phyloP scores from a whole-genome alignment of 2,329 filamentous ascomycete genomes.

The Chrysoporthe puriensis region DNA sequence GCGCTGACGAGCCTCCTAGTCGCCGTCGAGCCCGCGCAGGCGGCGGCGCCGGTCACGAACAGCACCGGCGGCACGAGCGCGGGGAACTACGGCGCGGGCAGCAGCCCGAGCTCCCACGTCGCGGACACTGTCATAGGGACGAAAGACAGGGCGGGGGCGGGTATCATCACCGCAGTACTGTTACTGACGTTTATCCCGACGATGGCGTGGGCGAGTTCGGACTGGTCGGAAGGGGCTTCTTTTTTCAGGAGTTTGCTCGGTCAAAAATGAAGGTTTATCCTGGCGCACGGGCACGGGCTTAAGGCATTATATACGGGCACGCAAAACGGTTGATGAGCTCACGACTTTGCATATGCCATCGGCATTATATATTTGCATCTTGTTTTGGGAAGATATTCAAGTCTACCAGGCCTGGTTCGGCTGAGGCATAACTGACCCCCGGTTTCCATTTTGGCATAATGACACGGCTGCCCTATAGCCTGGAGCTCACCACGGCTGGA shows the following conservation, averaged over 20 bases:
- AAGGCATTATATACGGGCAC: not conserved
- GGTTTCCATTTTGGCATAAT: too few species aligned
- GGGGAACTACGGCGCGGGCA: slow-evolving; percentile 39
- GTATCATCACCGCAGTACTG: slow-evolving; percentile 45
- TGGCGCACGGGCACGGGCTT: not conserved
- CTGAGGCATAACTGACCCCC: not conserved
- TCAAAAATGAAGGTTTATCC: not conserved
- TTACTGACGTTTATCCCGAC: slow-evolving; percentile 40
- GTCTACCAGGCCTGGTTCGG: not conserved
- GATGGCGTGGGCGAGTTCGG: slow-evolving; percentile 42
- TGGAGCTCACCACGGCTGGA: slow-evolving; percentile 16
- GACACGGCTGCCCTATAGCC: too few species aligned
- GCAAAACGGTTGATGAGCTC: not conserved
- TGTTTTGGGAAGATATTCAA: not conserved
- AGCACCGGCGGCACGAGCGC: slow-evolving; percentile 48
- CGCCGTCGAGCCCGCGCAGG: slow-evolving; percentile 30
- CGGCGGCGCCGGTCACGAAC: slow-evolving; percentile 40
- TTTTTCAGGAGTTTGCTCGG: not conserved
- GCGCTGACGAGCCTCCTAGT: slow-evolving; percentile 51
- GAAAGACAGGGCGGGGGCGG: slow-evolving; percentile 46
- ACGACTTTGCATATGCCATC: not conserved
- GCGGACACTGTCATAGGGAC: slow-evolving; percentile 32
- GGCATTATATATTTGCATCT: not conserved
- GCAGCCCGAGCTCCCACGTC: slow-evolving; percentile 11
- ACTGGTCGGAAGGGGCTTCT: slow-evolving; percentile 11